These are phyloP conservation scores for Rhodotorula toruloides DNA, from an alignment of 768 basidiomycete genomes.

Conservation along the genomic window DNA sequence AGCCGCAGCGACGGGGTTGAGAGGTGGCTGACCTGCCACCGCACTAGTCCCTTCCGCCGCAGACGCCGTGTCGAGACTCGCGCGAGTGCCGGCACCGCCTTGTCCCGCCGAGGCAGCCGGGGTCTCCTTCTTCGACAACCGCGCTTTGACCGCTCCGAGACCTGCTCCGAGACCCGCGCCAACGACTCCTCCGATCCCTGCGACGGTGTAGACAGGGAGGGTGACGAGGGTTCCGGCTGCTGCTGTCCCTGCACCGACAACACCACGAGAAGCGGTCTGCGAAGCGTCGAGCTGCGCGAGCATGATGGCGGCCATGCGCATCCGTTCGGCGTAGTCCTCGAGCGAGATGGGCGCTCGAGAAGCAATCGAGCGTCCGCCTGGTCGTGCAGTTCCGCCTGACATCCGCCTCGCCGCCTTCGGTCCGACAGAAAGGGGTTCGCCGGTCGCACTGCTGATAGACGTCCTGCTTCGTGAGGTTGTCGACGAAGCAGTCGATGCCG, in stretches of 20 bases:
- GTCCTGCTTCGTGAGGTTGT: neutral
- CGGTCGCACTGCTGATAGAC: neutral
- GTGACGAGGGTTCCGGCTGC: conserved; percentile 41
- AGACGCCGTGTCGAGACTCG: conserved; percentile 32
- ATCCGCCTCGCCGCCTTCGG: neutral
- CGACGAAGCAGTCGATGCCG: conserved; percentile 4
- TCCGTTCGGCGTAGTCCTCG: conserved; percentile 96
- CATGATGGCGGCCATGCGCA: conserved; percentile 98
- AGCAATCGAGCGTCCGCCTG: conserved; percentile 19
- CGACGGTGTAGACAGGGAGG: conserved; percentile 38
- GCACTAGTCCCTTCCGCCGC: conserved; percentile 38
- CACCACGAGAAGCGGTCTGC: conserved; percentile 44
- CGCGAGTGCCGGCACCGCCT: conserved; percentile 20
- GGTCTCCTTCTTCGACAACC: conserved; percentile 46
- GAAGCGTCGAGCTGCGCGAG: conserved; percentile 85
- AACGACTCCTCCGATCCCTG: conserved; percentile 39
- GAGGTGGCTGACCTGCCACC: conserved; percentile 31
- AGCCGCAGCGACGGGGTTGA: conserved; percentile 19
- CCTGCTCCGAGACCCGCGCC: conserved; percentile 37
- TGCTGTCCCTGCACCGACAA: conserved; percentile 38
- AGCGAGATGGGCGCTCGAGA: conserved; percentile 59
- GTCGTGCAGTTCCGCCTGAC: neutral
- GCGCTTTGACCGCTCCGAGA: conserved; percentile 50
- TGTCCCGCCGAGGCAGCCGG: conserved; percentile 25
- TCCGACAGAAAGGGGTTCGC: too few species aligned